Conservation (phyloP, 352 stramenopile species). For the Phytopythium oedochilum region DNA sequence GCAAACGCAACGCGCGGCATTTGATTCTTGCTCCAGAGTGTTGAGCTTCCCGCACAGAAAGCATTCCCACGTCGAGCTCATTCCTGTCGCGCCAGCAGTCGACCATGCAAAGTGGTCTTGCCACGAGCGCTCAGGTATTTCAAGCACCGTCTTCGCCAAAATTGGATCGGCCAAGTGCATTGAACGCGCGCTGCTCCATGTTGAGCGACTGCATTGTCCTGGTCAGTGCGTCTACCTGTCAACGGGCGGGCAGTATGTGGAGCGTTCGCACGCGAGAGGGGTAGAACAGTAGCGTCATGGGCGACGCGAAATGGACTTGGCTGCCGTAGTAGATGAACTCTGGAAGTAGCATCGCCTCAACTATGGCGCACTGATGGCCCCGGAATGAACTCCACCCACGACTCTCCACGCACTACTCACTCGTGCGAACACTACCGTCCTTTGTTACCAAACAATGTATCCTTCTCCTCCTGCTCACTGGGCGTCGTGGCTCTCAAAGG, state of each 20-base stretch:
- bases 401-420: no score
- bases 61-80: slow-evolving; percentile 23
- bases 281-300: slow-evolving; percentile 15
- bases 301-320: slow-evolving; percentile 12
- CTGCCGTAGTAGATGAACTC: slow-evolving; percentile 18
- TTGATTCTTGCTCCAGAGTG: neutral
- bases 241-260: slow-evolving; percentile 19
- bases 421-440: no score
- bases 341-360: slow-evolving; percentile 13
- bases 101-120: no score
- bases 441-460: neutral
- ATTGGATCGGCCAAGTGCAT: no score
- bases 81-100: neutral
- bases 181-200: no score
- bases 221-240: slow-evolving; percentile 15
- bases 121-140: no score
- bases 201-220: slow-evolving; percentile 10
- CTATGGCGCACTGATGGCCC: slow-evolving; percentile 6
- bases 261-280: slow-evolving; percentile 18
- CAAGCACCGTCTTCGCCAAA: no score
- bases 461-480: neutral
- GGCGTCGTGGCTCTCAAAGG: slow-evolving; percentile 20
- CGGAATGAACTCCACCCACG: no score
- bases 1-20: slow-evolving; percentile 9
- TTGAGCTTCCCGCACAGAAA: slow-evolving; percentile 41